Evolutionary conservation across 257 asterid genomes (phyloP).

Genomic region (Solanum pinnatisectum): DNA sequence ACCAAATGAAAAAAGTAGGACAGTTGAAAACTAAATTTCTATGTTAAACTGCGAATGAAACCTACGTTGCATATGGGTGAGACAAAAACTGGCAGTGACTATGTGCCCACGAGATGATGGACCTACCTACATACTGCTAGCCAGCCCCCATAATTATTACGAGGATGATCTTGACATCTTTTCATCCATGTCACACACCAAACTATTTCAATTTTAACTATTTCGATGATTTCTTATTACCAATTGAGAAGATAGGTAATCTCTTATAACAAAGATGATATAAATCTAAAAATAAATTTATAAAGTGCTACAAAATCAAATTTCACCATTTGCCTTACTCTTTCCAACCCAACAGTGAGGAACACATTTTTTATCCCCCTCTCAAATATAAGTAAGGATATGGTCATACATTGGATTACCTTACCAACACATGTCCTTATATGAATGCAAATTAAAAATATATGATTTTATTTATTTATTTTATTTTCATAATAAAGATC

Average conservation of each 20-base stretch:
- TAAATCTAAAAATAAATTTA: no score
- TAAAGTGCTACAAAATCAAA: not conserved
- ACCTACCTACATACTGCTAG: not conserved
- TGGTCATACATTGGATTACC: not conserved
- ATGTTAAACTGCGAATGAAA: slow-evolving; percentile 21
- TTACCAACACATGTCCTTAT: not conserved
- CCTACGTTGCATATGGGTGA: slow-evolving; percentile 17
- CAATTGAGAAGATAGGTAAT: no score
- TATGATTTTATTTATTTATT: no score
- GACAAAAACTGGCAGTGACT: slow-evolving; percentile 11
- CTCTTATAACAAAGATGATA: no score
- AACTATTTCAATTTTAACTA: not conserved
- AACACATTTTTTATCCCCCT: no score
- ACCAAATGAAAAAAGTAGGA: not conserved
- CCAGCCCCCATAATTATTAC: not conserved
- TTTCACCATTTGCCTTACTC: not conserved
- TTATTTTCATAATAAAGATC: not conserved
- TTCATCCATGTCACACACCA: not conserved
- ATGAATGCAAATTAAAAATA: not conserved
- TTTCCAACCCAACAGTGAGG: not conserved
- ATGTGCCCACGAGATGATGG: not conserved
- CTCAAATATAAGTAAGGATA: not conserved
- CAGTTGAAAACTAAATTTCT: slow-evolving; percentile 3
- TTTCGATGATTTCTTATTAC: not conserved
- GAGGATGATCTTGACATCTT: slow-evolving; percentile 17